These are phyloP conservation scores for Sonneratia alba DNA, from an alignment of 345 rosid genomes.

Conservation along the genomic window DNA sequence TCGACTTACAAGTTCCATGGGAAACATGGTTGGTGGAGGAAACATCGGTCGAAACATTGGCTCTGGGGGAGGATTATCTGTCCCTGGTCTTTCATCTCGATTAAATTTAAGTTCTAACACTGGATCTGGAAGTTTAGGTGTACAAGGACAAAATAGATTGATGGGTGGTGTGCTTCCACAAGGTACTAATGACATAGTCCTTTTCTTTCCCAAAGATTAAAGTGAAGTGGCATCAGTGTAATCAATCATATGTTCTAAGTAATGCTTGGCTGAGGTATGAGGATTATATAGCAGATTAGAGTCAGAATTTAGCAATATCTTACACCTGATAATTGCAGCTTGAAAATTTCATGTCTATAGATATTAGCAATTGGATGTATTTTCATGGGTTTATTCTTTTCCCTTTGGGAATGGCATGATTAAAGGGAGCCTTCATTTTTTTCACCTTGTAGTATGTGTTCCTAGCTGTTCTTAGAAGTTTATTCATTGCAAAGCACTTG, in stretches of 20 bases:
- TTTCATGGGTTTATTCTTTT: background rate
- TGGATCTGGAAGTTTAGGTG: conserved; percentile 74
- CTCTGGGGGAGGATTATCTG: conserved; percentile 81
- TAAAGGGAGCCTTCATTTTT: background rate
- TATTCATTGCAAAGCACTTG: background rate
- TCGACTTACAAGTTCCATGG: conserved; percentile 77
- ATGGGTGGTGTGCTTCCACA: conserved; percentile 83
- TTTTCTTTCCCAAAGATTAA: background rate
- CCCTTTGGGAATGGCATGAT: background rate
- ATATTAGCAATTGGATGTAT: background rate
- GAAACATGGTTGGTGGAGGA: conserved; percentile 88
- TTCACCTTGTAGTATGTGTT: background rate
- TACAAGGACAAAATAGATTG: conserved; percentile 87
- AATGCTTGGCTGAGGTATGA: background rate
- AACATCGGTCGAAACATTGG: conserved; percentile 78
- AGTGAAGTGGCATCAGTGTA: background rate
- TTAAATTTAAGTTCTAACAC: conserved; percentile 57
- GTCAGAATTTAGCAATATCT: background rate
- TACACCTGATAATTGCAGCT: background rate
- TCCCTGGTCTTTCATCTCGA: conserved; percentile 83
- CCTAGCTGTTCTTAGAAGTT: background rate
- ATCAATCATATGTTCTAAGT: background rate
- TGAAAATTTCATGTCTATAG: background rate
- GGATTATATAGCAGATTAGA: background rate
- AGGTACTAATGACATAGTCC: conserved; percentile 30